These are phyloP conservation scores for Trametes pubescens DNA, from an alignment of 1,284 basidiomycete genomes.

Conservation along the genomic window DNA sequence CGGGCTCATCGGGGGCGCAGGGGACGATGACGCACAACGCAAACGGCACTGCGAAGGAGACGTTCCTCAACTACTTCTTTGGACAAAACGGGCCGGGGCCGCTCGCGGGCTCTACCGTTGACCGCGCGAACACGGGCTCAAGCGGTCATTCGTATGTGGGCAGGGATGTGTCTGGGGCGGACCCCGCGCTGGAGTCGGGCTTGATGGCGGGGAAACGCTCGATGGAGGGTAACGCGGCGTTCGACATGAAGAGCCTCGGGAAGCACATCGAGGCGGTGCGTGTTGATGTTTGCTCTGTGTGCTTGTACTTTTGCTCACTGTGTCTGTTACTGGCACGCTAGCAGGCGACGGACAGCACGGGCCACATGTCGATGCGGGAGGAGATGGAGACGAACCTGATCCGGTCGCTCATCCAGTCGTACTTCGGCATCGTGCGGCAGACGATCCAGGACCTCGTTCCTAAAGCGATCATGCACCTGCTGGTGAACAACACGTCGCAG, in stretches of 20 bases:
- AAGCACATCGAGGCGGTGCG: conserved; percentile 94
- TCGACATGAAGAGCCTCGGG: conserved; percentile 98
- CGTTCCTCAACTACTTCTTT: conserved; percentile 96
- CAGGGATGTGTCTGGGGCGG: conserved; percentile 64
- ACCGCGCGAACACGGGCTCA: conserved; percentile 37
- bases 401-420: conserved; percentile 92
- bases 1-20: conserved; percentile 36
- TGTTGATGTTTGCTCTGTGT: conserved; percentile 33
- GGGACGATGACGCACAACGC: conserved; percentile 29
- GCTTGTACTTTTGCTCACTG: neutral
- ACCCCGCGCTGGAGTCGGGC: conserved; percentile 59
- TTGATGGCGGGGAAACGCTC: conserved; percentile 70
- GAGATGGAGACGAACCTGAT: conserved; percentile 98
- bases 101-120: conserved; percentile 58
- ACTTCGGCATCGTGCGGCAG: conserved; percentile 96
- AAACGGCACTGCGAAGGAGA: conserved; percentile 73
- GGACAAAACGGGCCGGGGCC: conserved; percentile 83
- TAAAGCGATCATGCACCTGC: conserved; percentile 95
- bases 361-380: conserved; percentile 78
- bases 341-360: conserved; percentile 60
- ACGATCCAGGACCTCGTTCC: conserved; percentile 97
- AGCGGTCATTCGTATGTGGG: conserved; percentile 46
- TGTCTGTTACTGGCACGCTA: neutral
- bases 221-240: conserved; percentile 86
- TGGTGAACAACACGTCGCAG: conserved; percentile 97